Evolutionary conservation across 352 stramenopile species (phyloP).

Genomic region (Pythium diclinum): DNA sequence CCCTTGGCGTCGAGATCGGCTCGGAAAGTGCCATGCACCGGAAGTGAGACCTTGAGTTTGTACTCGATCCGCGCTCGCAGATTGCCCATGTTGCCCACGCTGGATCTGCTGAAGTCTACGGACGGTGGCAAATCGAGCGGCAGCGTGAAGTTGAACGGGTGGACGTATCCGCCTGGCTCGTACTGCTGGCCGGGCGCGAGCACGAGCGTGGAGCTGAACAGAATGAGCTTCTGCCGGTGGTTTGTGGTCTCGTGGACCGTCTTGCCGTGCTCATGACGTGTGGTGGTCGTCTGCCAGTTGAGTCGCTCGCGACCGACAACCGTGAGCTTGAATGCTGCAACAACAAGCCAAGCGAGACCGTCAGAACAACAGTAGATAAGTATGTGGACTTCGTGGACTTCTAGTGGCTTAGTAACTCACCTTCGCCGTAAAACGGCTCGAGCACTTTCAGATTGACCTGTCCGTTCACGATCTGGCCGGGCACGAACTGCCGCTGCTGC

Average conservation of each 20-base stretch:
- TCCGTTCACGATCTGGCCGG: slow-evolving; percentile 17
- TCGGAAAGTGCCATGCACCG: slow-evolving; percentile 6
- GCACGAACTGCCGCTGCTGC: slow-evolving; percentile 13
- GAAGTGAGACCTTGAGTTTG: slow-evolving; percentile 16
- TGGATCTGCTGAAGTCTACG: slow-evolving; percentile 11
- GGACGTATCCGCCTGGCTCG: slow-evolving; percentile 13
- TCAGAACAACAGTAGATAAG: not conserved
- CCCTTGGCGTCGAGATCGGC: slow-evolving; percentile 16
- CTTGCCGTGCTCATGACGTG: slow-evolving; percentile 1
- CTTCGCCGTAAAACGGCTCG: slow-evolving; percentile 8
- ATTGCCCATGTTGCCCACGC: slow-evolving; percentile 15
- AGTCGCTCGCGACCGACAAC: slow-evolving; percentile 17
- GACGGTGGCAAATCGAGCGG: slow-evolving; percentile 9
- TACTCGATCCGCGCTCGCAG: slow-evolving; percentile 18
- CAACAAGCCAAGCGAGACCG: not conserved
- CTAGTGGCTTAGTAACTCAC: not conserved
- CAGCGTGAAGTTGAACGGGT: slow-evolving; percentile 17
- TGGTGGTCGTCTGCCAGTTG: slow-evolving; percentile 17
- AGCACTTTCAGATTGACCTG: slow-evolving; percentile 1
- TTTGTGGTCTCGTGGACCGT: slow-evolving; percentile 7
- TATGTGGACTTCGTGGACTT: not conserved
- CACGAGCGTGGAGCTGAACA: slow-evolving; percentile 14
- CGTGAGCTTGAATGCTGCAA: slow-evolving; percentile 10
- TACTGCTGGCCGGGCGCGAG: slow-evolving; percentile 13
- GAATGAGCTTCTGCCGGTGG: slow-evolving; percentile 17